A percentile compares a stretch with the other conserved stretches of the same genome.
These are phyloP conservation scores for Tylopilus orsonianus DNA, from an alignment of 1,284 basidiomycete species.

Conservation along the genomic window DNA sequence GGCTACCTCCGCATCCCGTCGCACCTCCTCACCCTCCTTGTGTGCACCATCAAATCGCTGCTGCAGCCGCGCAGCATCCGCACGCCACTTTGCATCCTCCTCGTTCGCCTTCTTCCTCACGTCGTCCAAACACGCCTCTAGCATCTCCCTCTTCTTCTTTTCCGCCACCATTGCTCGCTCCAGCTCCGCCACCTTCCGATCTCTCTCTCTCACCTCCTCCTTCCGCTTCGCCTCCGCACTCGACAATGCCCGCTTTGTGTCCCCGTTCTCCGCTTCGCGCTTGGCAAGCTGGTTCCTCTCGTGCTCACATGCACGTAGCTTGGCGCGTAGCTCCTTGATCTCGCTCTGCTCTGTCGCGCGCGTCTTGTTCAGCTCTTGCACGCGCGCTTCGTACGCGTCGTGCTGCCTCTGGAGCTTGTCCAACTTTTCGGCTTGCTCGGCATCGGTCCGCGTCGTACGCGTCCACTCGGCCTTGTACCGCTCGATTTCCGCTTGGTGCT, in stretches of 20 bases:
- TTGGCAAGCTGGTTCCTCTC: conserved; percentile 51
- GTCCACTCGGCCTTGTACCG: conserved; percentile 56
- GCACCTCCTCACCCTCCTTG: conserved; percentile 33
- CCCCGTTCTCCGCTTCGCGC: conserved; percentile 52
- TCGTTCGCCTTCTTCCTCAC: conserved; percentile 43
- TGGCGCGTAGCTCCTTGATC: conserved; percentile 59
- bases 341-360: conserved; percentile 54
- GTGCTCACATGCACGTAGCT: conserved; percentile 59
- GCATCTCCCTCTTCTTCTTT: conserved; percentile 47
- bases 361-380: conserved; percentile 59
- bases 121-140: conserved; percentile 47
- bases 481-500: conserved; percentile 64
- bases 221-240: conserved; percentile 48
- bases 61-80: conserved; percentile 37
- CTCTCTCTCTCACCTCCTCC: conserved; percentile 55
- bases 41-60: conserved; percentile 31
- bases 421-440: conserved; percentile 54
- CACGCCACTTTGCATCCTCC: conserved; percentile 39
- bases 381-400: conserved; percentile 49
- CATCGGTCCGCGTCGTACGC: conserved; percentile 45
- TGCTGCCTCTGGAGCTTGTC: conserved; percentile 66
- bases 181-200: conserved; percentile 54
- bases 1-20: conserved; percentile 29
- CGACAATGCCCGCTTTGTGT: conserved; percentile 53
- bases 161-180: conserved; percentile 52